A percentile compares a stretch with the other conserved stretches of the same genome.
Conservation (phyloP, 129 eudicot species). For the Silybum marianum region DNA sequence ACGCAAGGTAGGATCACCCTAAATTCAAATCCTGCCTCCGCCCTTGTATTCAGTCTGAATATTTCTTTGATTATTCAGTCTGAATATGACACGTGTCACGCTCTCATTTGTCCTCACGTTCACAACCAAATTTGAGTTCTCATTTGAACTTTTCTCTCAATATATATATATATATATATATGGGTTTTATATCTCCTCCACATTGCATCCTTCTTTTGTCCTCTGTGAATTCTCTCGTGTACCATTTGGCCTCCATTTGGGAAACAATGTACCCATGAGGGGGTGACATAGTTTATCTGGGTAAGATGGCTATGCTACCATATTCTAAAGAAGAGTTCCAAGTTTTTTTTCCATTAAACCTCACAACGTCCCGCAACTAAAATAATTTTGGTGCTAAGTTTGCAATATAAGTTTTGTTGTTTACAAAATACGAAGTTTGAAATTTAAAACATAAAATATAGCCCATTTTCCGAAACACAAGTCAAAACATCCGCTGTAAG, state of each 20-base stretch:
- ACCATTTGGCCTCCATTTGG: background rate
- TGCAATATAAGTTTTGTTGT: background rate
- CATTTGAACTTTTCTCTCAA: no score
- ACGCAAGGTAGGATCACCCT: no score
- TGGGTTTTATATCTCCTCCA: background rate
- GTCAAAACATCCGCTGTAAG: background rate
- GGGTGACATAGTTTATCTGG: background rate
- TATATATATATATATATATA: background rate
- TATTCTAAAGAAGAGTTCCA: background rate
- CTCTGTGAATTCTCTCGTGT: background rate
- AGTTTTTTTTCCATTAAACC: background rate
- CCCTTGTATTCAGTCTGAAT: no score
- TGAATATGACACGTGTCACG: no score
- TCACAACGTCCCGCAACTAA: background rate
- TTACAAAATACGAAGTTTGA: background rate
- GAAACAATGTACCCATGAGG: background rate
- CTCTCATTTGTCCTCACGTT: no score
- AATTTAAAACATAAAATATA: no score
- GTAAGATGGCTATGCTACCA: background rate
- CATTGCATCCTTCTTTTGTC: conserved; percentile 1
- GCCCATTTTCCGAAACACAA: background rate
- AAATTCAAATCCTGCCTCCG: no score
- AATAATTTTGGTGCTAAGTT: background rate
- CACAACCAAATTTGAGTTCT: no score
- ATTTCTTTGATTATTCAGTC: no score